Evolutionary conservation across 2,329 filamentous ascomycete species (phyloP).

Genomic region (Verticillium isaacii): DNA sequence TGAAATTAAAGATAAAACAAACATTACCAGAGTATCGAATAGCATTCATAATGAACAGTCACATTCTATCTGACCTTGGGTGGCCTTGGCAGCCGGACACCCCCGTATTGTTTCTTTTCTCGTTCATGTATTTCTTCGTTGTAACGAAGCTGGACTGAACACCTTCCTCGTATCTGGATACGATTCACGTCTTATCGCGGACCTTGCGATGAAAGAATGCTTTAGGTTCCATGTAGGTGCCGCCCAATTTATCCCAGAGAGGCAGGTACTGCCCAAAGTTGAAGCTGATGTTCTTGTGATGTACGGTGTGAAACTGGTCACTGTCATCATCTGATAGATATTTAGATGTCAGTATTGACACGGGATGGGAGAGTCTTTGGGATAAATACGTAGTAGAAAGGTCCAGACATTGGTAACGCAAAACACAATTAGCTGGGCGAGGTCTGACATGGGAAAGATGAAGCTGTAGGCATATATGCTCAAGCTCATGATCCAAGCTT

Average conservation of each 20-base stretch:
- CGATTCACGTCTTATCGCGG: no score
- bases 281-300: neutral
- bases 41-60: no score
- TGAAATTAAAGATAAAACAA: no score
- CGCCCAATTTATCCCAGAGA: neutral
- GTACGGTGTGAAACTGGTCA: neutral
- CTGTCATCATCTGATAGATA: neutral
- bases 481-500: neutral
- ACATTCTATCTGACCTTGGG: no score
- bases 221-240: neutral
- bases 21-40: no score
- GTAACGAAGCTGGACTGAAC: no score
- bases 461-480: neutral
- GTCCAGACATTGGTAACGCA: neutral
- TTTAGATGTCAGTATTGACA: neutral
- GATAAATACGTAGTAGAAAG: neutral
- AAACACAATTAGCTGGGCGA: neutral
- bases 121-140: no score
- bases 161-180: no score
- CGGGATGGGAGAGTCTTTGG: neutral
- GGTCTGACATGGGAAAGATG: neutral
- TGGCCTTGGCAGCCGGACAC: no score
- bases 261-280: neutral
- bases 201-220: neutral
- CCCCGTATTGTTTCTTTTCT: no score